These are phyloP conservation scores for Hymenoscyphus occultus DNA, from an alignment of 2,329 filamentous ascomycete species.

Conservation along the genomic window DNA sequence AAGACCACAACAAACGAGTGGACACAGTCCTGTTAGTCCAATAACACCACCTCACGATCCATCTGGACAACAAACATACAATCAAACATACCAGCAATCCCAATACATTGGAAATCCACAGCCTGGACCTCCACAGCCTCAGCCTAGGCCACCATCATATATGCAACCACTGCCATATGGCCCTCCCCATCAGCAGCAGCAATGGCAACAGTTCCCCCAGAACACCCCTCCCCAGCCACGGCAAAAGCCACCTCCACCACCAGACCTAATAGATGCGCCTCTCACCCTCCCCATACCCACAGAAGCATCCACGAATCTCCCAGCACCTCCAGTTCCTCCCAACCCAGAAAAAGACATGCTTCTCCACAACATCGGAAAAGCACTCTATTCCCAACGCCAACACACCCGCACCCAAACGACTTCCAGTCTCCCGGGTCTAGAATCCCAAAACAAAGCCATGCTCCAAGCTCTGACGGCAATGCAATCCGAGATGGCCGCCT, in stretches of 20 bases:
- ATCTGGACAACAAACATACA: constrained; percentile 22
- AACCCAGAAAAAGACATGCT: constrained; percentile 95
- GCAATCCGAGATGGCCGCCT: constrained; percentile 67
- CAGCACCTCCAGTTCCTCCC: constrained; percentile 83
- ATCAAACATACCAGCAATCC: constrained; percentile 21
- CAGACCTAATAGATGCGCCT: constrained; percentile 54
- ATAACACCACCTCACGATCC: constrained; percentile 27
- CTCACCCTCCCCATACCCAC: constrained; percentile 50
- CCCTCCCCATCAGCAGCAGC: constrained; percentile 21
- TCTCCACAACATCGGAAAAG: constrained; percentile 69
- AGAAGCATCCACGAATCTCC: constrained; percentile 43
- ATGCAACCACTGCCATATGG: constrained; percentile 23
- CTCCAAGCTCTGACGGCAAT: constrained; percentile 65
- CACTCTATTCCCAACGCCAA: constrained; percentile 66
- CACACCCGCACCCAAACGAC: constrained; percentile 69
- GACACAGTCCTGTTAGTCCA: constrained; percentile 33
- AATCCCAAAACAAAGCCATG: constrained; percentile 77
- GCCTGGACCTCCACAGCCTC: constrained; percentile 19
- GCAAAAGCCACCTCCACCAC: constrained; percentile 35
- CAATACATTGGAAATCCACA: constrained; percentile 16
- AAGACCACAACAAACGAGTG: constrained; percentile 22
- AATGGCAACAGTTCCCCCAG: constrained; percentile 34
- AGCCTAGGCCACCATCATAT: constrained; percentile 24
- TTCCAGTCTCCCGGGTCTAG: constrained; percentile 70
- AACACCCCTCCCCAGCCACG: constrained; percentile 38